Percentiles rank a stretch among this genome's conserved stretches.
Conservation (phyloP, 495 filamentous ascomycete species). For the Aspergillus baeticus region DNA sequence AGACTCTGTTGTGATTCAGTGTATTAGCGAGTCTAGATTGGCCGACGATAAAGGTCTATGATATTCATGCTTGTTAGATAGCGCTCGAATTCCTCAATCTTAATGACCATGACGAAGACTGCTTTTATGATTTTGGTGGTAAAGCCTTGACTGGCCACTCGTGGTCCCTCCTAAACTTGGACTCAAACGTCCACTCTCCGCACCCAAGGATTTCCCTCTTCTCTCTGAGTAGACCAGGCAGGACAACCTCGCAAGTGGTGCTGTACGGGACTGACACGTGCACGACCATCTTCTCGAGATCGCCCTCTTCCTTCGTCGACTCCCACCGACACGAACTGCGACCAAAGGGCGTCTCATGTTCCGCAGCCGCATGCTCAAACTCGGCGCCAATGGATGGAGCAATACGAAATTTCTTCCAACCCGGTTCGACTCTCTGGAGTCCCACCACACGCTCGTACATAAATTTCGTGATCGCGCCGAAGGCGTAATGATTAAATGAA, state of each 20-base stretch:
- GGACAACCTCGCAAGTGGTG: not conserved
- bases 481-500: constrained; percentile 53
- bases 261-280: not conserved
- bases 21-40: too few species aligned
- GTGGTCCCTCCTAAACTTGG: not conserved
- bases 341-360: not conserved
- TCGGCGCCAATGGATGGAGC: constrained; percentile 7
- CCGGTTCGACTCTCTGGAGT: constrained; percentile 19
- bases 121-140: not conserved
- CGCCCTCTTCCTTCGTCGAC: not conserved
- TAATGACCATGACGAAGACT: too few species aligned
- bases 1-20: too few species aligned
- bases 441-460: constrained; percentile 28
- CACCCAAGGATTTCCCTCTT: not conserved
- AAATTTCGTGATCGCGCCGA: constrained; percentile 38
- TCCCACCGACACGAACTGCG: not conserved
- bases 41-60: too few species aligned
- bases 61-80: too few species aligned
- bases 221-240: not conserved
- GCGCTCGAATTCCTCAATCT: too few species aligned
- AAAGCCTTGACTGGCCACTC: not conserved
- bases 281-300: not conserved
- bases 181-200: not conserved
- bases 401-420: constrained; percentile 27
- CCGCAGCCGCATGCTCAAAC: not conserved